A percentile compares a stretch with the other conserved stretches of the same genome.
Evolutionary conservation across 768 basidiomycete genomes (phyloP).

Genomic region (Phaeotremella fagi): DNA sequence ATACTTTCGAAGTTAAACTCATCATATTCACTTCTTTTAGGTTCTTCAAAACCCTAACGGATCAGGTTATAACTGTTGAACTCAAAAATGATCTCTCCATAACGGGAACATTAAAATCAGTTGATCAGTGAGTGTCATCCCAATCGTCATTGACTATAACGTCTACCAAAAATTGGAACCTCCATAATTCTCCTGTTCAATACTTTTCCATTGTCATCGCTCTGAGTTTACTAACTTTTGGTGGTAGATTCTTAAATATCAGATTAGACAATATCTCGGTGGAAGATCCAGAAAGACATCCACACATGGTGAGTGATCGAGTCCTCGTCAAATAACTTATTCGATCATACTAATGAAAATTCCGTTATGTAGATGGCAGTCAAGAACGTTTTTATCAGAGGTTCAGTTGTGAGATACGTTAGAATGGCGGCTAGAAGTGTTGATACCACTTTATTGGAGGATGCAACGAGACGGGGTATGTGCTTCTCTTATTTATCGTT

Average conservation of each 20-base stretch:
- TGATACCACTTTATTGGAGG: constrained; percentile 90
- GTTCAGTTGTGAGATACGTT: constrained; percentile 96
- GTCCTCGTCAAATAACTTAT: neutral
- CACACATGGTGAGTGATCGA: constrained; percentile 77
- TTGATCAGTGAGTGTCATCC: constrained; percentile 74
- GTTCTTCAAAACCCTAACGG: constrained; percentile 97
- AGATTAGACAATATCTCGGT: constrained; percentile 90
- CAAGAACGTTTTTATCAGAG: constrained; percentile 98
- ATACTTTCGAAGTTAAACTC: no score
- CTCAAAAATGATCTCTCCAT: constrained; percentile 98
- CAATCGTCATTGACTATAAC: no score
- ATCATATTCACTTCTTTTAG: constrained; percentile 52
- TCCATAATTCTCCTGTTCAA: no score
- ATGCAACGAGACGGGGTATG: constrained; percentile 90
- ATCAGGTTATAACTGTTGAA: constrained; percentile 93
- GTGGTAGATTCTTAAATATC: constrained; percentile 67
- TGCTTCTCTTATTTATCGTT: no score
- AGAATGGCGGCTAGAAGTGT: constrained; percentile 87
- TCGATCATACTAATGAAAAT: neutral
- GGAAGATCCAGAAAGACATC: constrained; percentile 84
- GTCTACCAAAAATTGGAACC: no score
- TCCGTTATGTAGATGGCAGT: constrained; percentile 74
- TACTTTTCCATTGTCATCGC: no score
- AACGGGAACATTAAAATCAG: constrained; percentile 89
- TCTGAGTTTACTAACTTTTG: no score